phyloP scores from a whole-genome alignment of 495 filamentous ascomycete genomes.

The Letharia columbiana region DNA sequence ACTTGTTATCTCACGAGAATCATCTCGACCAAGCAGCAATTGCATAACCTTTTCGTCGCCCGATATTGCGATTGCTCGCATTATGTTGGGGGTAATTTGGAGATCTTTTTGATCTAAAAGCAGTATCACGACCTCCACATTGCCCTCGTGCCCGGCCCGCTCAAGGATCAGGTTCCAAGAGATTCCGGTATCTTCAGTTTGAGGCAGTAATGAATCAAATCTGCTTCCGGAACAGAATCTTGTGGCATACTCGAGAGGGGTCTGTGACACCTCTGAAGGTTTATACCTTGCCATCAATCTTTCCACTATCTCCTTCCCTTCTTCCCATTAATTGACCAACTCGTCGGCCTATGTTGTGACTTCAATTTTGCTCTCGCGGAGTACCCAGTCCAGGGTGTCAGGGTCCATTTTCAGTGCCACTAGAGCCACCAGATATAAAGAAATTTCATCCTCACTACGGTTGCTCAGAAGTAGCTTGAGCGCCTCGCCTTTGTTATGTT shows the following conservation, averaged over 20 bases:
- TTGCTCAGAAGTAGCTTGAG: not conserved
- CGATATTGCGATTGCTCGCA: not conserved
- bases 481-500: not conserved
- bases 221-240: not conserved
- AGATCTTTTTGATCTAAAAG: not conserved
- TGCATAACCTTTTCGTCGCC: not conserved
- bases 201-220: not conserved
- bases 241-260: not conserved
- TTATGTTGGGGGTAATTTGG: not conserved
- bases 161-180: not conserved
- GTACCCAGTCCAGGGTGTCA: conserved; percentile 2
- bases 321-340: not conserved
- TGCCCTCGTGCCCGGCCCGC: not conserved
- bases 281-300: not conserved
- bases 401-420: not conserved
- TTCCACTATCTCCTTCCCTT: not conserved
- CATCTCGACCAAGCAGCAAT: not conserved
- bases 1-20: not conserved
- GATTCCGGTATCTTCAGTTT: not conserved
- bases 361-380: not conserved
- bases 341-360: not conserved
- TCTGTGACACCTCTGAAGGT: not conserved
- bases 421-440: not conserved
- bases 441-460: not conserved
- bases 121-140: not conserved